Percentiles rank a stretch among this genome's conserved stretches.
These are phyloP conservation scores for Ophiostoma perfectum DNA, from an alignment of 2,329 filamentous ascomycete species.

Conservation along the genomic window DNA sequence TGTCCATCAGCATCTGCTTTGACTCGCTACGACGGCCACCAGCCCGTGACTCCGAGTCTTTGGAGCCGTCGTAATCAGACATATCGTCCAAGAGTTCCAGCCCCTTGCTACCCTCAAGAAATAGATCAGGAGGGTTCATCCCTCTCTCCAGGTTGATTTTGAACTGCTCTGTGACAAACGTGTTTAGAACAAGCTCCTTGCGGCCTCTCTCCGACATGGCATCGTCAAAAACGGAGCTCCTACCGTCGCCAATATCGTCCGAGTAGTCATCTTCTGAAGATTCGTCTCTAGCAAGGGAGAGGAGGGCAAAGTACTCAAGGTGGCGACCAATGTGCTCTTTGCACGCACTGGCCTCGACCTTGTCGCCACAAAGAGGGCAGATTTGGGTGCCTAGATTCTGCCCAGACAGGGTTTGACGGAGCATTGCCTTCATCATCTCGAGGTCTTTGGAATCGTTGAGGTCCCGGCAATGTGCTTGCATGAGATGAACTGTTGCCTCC, in stretches of 20 bases:
- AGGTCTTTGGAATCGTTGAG: conserved; percentile 18
- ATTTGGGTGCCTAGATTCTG: conserved; percentile 17
- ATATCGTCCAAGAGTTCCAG: conserved; percentile 25
- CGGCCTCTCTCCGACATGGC: conserved; percentile 24
- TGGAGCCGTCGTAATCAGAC: conserved; percentile 20
- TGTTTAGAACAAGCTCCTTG: conserved; percentile 24
- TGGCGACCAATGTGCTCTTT: conserved; percentile 24
- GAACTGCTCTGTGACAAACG: conserved; percentile 26
- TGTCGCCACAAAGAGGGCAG: conserved; percentile 22
- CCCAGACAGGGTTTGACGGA: neutral
- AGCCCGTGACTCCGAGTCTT: conserved; percentile 3
- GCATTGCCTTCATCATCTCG: conserved; percentile 19
- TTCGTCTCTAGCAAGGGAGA: conserved; percentile 20
- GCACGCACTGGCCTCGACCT: conserved; percentile 20
- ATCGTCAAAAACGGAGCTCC: conserved; percentile 15
- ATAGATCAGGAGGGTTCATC: conserved; percentile 21
- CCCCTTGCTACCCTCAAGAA: conserved; percentile 18
- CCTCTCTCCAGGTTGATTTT: conserved; percentile 24
- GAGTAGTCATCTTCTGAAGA: conserved; percentile 23
- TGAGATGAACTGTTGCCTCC: conserved; percentile 22
- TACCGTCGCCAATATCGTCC: conserved; percentile 23
- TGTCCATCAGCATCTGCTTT: conserved; percentile 23
- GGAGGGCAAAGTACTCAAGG: conserved; percentile 25
- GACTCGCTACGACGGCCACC: conserved; percentile 17
- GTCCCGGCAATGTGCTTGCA: conserved; percentile 18